A percentile compares a stretch with the other conserved stretches of the same genome.
phyloP scores from a whole-genome alignment of 305 asterid genomes.

The Withania somnifera region DNA sequence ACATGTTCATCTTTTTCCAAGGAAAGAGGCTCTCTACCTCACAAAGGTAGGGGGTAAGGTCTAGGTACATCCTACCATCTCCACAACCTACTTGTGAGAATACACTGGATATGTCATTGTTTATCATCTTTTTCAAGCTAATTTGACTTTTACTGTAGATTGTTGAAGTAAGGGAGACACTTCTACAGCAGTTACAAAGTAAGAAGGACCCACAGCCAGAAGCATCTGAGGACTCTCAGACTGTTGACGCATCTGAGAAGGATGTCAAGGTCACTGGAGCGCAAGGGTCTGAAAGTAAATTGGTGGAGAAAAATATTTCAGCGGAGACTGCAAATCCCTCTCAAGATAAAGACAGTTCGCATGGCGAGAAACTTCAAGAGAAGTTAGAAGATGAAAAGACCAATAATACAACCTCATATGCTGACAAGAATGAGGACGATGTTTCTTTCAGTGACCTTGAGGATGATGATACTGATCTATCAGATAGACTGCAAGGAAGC shows the following conservation, averaged over 20 bases:
- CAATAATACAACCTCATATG: background rate
- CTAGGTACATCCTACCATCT: background rate
- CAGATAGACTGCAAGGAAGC: constrained; percentile 14
- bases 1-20: background rate
- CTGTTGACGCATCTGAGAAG: constrained; percentile 13
- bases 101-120: background rate
- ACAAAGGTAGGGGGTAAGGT: background rate
- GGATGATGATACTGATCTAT: constrained; percentile 31
- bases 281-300: constrained; percentile 8
- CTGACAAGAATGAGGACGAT: constrained; percentile 25
- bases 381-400: constrained; percentile 6
- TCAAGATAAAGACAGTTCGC: constrained; percentile 13
- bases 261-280: background rate
- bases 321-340: constrained; percentile 13
- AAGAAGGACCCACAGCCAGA: constrained; percentile 21
- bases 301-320: constrained; percentile 11
- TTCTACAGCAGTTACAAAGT: constrained; percentile 36
- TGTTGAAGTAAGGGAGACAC: constrained; percentile 50
- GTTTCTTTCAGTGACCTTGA: constrained; percentile 64
- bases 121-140: background rate
- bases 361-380: constrained; percentile 18
- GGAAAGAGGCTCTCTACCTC: background rate
- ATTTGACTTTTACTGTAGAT: constrained; percentile 29
- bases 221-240: constrained; percentile 21
- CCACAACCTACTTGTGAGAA: background rate